A percentile compares a stretch with the other conserved stretches of the same genome.
These are phyloP conservation scores for Aureobasidium lini DNA, from an alignment of 2,329 filamentous ascomycete genomes.

Conservation along the genomic window DNA sequence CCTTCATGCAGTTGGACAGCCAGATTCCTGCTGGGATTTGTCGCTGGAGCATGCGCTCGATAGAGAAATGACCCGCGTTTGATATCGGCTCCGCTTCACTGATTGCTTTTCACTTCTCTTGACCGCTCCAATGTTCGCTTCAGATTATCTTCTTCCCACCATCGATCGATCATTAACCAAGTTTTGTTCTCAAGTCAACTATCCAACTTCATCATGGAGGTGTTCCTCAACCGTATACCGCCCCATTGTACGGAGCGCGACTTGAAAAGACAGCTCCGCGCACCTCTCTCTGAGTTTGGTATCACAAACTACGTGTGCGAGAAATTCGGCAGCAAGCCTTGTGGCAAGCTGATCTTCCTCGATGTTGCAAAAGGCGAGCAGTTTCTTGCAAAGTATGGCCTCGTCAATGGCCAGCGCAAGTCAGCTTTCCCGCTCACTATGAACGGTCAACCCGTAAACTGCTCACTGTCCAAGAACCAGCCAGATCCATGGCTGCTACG, in stretches of 20 bases:
- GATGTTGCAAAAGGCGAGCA: conserved; percentile 30
- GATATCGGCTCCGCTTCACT: too few species aligned
- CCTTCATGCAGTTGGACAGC: too few species aligned
- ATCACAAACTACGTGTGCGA: conserved; percentile 38
- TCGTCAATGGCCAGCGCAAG: conserved; percentile 15
- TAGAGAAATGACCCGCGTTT: too few species aligned
- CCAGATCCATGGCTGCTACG: conserved; percentile 21
- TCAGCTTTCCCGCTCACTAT: conserved; percentile 11
- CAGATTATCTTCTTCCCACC: too few species aligned
- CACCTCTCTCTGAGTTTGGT: conserved; percentile 30
- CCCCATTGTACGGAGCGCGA: conserved; percentile 34
- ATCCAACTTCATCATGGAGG: conserved; percentile 34
- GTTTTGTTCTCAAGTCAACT: neutral
- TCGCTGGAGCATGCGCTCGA: too few species aligned
- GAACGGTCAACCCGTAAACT: conserved; percentile 16
- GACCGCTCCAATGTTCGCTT: too few species aligned
- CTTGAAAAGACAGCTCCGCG: conserved; percentile 34
- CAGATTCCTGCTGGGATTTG: too few species aligned
- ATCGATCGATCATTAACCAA: too few species aligned
- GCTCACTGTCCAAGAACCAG: conserved; percentile 17
- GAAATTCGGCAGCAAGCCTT: conserved; percentile 34
- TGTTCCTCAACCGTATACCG: conserved; percentile 39
- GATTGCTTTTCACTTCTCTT: too few species aligned
- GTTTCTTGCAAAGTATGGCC: conserved; percentile 36
- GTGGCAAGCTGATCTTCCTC: conserved; percentile 42